Base-by-base conservation (phyloP, 139 green algal genomes). In the Chlamydomonas applanata region DNA sequence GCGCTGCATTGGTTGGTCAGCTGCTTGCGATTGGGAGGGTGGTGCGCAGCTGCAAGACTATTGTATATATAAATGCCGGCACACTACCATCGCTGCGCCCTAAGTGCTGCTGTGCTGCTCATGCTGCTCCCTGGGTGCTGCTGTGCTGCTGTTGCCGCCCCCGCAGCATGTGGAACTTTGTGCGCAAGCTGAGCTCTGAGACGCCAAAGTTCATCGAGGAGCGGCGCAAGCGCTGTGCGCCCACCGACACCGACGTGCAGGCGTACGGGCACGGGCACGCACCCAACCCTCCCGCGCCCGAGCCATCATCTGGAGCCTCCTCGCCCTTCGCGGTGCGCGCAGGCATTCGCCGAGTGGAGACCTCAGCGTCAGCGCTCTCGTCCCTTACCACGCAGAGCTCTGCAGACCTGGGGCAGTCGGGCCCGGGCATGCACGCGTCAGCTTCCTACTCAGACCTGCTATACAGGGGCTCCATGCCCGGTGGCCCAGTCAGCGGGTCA, bases 161-260 rank as follows among this genome's bases (percentile, higher is more conserved):
- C 35, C 80, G 88, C 62, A 90, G 93, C 76, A 97, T 97, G 93
- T 91, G 88, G 68, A 87, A 91, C 77, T 97, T 97, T 72, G 80
- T 97, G 5, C 87, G 86, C 62, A 91, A 89, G 71, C 86, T 97
- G 80, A 69, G 82, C 11, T 79, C 82, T 29, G 78, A 79, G 19
- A 83, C 91, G 52, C 74, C 75, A 17, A 53, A 80, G 56, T 97
- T 94, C 80, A 82, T 92, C 16, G 77, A 76, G 1, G 75, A 78
- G 24, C 78, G 91, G 24, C 80, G 91, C n/a, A 44, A 75, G 67
- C 81, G 82, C 27, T 76, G 82, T 34, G 32, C 32, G 3, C 32
- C 73, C 19, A 25, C 53, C 44, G 20, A 74, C 53, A 0, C 16
- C 1, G 77, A 82, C 61, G 32, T 54, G 7, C 72, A 78, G 77